A percentile compares a stretch with the other conserved stretches of the same genome.
Evolutionary conservation across 208 protist genomes (phyloP).

Genomic region (Acanthamoeba lenticulata): DNA sequence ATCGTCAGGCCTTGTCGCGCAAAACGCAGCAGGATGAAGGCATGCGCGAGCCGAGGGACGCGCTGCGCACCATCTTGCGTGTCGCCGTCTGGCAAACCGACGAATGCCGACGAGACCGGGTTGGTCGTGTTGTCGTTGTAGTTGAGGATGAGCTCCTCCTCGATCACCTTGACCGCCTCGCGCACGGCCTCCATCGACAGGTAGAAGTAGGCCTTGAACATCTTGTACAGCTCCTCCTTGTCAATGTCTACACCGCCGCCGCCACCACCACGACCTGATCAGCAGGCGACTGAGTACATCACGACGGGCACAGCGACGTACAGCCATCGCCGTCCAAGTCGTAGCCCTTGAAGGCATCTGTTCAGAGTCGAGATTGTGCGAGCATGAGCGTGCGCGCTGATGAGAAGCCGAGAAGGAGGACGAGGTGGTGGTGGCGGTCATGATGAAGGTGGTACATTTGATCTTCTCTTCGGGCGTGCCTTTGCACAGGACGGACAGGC

Average conservation of each 20-base stretch:
- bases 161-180: slow-evolving; percentile 73
- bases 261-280: neutral
- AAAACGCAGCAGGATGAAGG: neutral
- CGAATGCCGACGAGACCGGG: slow-evolving; percentile 72
- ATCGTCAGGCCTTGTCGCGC: too few relatives aligned
- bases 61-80: neutral
- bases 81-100: slow-evolving; percentile 15
- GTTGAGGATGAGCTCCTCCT: slow-evolving; percentile 76
- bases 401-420: neutral
- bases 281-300: neutral
- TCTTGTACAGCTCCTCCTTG: slow-evolving; percentile 70
- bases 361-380: neutral
- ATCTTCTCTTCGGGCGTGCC: slow-evolving; percentile 78
- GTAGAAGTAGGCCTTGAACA: slow-evolving; percentile 79
- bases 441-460: slow-evolving; percentile 41
- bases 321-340: slow-evolving; percentile 71
- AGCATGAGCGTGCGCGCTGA: neutral
- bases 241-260: slow-evolving; percentile 39
- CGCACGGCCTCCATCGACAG: slow-evolving; percentile 76
- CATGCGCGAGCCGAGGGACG: neutral
- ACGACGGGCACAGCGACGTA: neutral
- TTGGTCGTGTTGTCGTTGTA: slow-evolving; percentile 76
- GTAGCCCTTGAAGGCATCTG: slow-evolving; percentile 73
- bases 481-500: slow-evolving; percentile 75
- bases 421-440: neutral